A percentile compares a stretch with the other conserved stretches of the same genome.
These are phyloP conservation scores for Fusarium torreyae DNA, from an alignment of 2,329 filamentous ascomycete genomes.

Conservation along the genomic window DNA sequence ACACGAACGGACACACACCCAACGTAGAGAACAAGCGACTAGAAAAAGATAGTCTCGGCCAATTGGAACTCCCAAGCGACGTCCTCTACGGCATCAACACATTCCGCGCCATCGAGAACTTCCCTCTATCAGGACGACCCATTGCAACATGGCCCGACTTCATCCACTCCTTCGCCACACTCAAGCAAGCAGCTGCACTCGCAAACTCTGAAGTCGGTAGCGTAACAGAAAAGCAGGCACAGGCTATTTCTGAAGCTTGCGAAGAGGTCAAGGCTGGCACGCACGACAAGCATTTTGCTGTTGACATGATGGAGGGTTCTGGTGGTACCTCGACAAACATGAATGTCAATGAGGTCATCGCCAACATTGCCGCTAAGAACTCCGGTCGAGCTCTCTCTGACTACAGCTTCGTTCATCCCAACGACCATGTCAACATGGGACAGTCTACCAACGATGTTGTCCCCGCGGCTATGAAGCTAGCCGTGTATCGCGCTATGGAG, in stretches of 20 bases:
- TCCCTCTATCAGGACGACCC: slow-evolving; percentile 11
- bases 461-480: slow-evolving; percentile 16
- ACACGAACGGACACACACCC: background rate
- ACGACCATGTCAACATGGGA: slow-evolving; percentile 18
- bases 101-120: slow-evolving; percentile 16
- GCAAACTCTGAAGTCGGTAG: slow-evolving; percentile 5
- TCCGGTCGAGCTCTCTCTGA: slow-evolving; percentile 6
- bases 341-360: slow-evolving; percentile 22
- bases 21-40: slow-evolving; percentile 2
- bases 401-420: slow-evolving; percentile 13
- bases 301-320: slow-evolving; percentile 20
- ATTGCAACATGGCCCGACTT: slow-evolving; percentile 13
- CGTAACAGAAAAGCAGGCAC: slow-evolving; percentile 3
- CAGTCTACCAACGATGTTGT: slow-evolving; percentile 16
- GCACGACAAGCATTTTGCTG: slow-evolving; percentile 5
- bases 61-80: background rate
- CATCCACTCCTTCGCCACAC: slow-evolving; percentile 4
- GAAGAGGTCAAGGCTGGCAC: slow-evolving; percentile 11
- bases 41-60: slow-evolving; percentile 14
- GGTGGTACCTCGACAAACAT: slow-evolving; percentile 18
- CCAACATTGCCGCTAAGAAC: slow-evolving; percentile 14
- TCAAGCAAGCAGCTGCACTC: slow-evolving; percentile 18
- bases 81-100: slow-evolving; percentile 18
- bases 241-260: background rate
- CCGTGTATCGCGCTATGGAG: slow-evolving; percentile 2